Base-by-base conservation (phyloP, 768 basidiomycete species). In the Crucibulum laeve region DNA sequence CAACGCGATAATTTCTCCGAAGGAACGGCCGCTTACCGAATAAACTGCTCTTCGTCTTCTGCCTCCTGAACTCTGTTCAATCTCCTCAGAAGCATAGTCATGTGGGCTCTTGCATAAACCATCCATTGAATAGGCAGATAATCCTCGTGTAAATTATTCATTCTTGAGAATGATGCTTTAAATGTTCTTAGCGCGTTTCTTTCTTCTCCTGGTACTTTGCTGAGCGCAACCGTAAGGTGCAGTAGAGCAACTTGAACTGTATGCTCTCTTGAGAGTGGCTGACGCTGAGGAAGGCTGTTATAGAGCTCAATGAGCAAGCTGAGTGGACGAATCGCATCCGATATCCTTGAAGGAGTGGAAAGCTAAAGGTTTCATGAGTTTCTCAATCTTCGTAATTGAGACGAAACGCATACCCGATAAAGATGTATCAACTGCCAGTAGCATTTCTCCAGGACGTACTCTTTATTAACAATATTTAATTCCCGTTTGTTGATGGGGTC, bases 221-320 rank as follows among this genome's bases (percentile, higher is more conserved):
- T 46, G 14, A 52, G 39, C 3, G 48, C 36, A 3, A 49, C 48
- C 5, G 25, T 40, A 4, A 52, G 37, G 28, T 49, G 49, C n/a
- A 52, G 33, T 10, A 25, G 17, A 10, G 50, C 45, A 7, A 43
- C 42, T 15, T 43, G 43, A 7, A 45, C 26, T 24, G 17, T 38
- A 13, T 35, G 37, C 3, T 21, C 36, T 13, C 26, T 44, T n/a
- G 18, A n/a, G n/a, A n/a, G n/a, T n/a, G n/a, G n/a, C n/a, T n/a
- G n/a, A n/a, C n/a, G n/a, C n/a, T n/a, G n/a, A n/a, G 38, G 24
- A 19, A 25, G 22, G 24, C 37, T 21, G 23, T 42, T 32, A 35
- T 42, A 36, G 24, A 34, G 28, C 17, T 47, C 38, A 15, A 41
- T 32, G n/a, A 49, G 24, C 19, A 46, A 49, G 5, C 25, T 41